Conservation (phyloP, 495 filamentous ascomycete species). For the Penicillium cataractarum region DNA sequence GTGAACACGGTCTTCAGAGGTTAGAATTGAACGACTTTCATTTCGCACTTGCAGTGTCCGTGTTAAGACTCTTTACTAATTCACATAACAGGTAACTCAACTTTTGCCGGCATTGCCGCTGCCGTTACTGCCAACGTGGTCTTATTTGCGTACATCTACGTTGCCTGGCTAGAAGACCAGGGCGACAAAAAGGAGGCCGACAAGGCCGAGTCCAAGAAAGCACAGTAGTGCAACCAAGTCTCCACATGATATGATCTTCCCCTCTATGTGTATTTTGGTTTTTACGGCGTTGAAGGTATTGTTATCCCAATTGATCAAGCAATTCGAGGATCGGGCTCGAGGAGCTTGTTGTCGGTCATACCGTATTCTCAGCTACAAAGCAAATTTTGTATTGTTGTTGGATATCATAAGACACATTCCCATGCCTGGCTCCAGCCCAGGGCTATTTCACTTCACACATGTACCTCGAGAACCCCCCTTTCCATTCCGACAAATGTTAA, state of each 20-base stretch:
- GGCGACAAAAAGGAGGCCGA: conserved; percentile 61
- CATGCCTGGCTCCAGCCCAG: conserved; percentile 1
- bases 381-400: neutral
- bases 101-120: conserved; percentile 80
- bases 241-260: neutral
- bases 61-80: no score
- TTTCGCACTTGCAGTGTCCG: neutral
- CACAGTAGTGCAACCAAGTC: conserved; percentile 40
- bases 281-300: conserved; percentile 17
- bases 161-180: conserved; percentile 88
- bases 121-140: conserved; percentile 92
- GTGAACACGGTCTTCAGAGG: conserved; percentile 77
- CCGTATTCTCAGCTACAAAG: neutral
- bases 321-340: neutral
- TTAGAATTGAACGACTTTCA: conserved; percentile 36
- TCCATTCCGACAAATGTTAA: conserved; percentile 16
- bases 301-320: neutral
- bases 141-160: conserved; percentile 85
- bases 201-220: conserved; percentile 64
- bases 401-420: conserved; percentile 16
- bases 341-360: neutral
- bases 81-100: conserved; percentile 69
- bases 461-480: neutral
- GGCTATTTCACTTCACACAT: neutral
- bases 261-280: neutral